A percentile compares a stretch with the other conserved stretches of the same genome.
Conservation (phyloP, 345 rosid species). For the Salix koriyanagi region DNA sequence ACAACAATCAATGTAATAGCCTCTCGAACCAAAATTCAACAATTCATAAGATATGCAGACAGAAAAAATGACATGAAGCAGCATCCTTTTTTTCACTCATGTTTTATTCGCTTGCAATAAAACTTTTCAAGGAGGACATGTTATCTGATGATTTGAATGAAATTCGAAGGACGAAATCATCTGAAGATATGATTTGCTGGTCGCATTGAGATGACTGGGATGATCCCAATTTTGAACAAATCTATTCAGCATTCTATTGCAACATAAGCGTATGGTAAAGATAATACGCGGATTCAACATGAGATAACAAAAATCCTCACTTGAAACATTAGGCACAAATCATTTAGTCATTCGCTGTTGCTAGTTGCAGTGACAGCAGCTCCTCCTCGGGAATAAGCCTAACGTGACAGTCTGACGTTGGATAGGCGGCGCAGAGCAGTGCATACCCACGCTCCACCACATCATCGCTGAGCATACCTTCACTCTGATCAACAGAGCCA, state of each 20-base stretch:
- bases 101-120: too few species aligned
- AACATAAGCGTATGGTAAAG: not conserved
- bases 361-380: slow-evolving; percentile 72
- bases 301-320: not conserved
- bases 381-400: slow-evolving; percentile 91
- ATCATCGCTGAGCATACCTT: slow-evolving; percentile 95
- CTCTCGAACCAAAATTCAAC: too few species aligned
- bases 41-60: too few species aligned
- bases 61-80: too few species aligned
- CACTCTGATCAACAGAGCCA: slow-evolving; percentile 87
- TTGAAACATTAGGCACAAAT: not conserved
- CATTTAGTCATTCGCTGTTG: slow-evolving; percentile 73
- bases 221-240: not conserved
- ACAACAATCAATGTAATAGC: too few species aligned
- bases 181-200: not conserved
- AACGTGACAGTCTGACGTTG: slow-evolving; percentile 73
- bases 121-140: too few species aligned
- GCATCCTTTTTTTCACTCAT: too few species aligned
- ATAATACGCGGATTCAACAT: not conserved
- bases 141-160: not conserved
- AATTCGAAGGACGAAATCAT: not conserved
- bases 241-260: not conserved
- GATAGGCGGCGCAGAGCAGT: slow-evolving; percentile 75
- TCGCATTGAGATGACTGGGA: not conserved
- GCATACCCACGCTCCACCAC: slow-evolving; percentile 87